A percentile compares a stretch with the other conserved stretches of the same genome.
Conservation (phyloP, 2,329 filamentous ascomycete genomes). For the Alternaria hordeiaustralica region DNA sequence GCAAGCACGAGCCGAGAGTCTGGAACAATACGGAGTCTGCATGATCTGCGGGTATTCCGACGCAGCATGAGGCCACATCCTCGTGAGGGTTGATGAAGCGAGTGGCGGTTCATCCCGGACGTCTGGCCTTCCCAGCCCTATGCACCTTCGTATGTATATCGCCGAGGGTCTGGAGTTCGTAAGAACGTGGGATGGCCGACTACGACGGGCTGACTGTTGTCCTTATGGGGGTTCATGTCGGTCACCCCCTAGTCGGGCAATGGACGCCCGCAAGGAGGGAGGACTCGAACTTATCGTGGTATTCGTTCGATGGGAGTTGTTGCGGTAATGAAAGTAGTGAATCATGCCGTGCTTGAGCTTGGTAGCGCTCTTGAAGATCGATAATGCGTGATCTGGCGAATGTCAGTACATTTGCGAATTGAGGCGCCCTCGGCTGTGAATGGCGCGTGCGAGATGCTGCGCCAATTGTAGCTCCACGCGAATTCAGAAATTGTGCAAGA, state of each 20-base stretch:
- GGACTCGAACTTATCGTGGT: neutral
- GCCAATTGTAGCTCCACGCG: neutral
- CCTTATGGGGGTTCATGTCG: neutral
- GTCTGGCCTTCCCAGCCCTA: neutral
- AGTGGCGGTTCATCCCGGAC: neutral
- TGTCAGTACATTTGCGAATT: neutral
- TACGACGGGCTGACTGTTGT: neutral
- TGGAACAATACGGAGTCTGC: neutral
- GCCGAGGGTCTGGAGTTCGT: neutral
- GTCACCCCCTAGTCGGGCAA: neutral
- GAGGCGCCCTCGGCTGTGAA: neutral
- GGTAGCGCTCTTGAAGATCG: conserved; percentile 12
- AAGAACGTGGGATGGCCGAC: neutral
- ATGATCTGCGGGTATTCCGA: neutral
- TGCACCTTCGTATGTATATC: neutral
- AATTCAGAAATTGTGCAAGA: neutral
- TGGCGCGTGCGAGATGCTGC: neutral
- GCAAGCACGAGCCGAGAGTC: neutral
- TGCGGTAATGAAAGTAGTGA: neutral
- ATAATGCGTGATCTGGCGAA: conserved; percentile 12
- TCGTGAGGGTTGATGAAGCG: neutral
- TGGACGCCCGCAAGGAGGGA: neutral
- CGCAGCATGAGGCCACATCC: neutral
- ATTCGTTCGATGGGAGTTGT: neutral
- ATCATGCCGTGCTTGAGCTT: neutral